These are phyloP conservation scores for Vairimorpha necatrix DNA, from an alignment of 371 early-diverging fungal species.

Conservation along the genomic window DNA sequence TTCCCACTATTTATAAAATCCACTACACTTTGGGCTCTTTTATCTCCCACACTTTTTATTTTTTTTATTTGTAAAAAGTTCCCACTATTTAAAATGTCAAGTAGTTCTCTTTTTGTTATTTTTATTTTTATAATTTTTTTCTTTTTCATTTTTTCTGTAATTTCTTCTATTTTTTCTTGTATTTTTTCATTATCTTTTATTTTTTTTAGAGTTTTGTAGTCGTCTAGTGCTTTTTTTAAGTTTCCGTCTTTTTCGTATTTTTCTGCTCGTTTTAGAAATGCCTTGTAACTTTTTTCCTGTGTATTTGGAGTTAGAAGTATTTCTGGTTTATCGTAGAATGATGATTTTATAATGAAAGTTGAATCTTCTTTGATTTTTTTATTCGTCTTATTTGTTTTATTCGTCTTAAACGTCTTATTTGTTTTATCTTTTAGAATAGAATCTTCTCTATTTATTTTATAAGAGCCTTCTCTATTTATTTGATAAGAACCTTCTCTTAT, in stretches of 20 bases:
- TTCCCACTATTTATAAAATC: conserved; percentile 61
- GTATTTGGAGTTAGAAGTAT: conserved; percentile 38
- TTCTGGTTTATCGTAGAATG: conserved; percentile 15
- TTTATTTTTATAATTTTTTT: conserved; percentile 21
- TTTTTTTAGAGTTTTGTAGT: conserved; percentile 51
- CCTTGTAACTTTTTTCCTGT: conserved; percentile 48
- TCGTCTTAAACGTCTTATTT: neutral
- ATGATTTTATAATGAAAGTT: conserved; percentile 20
- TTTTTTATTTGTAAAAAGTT: conserved; percentile 67
- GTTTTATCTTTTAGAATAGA: neutral
- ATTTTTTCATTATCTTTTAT: conserved; percentile 24
- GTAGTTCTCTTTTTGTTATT: conserved; percentile 33
- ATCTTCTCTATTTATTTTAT: conserved; percentile 7
- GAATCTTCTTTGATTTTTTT: conserved; percentile 18
- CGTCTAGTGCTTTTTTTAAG: conserved; percentile 39
- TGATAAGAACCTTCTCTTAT: neutral
- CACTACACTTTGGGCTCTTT: conserved; percentile 68
- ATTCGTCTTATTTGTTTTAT: neutral
- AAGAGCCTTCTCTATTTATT: conserved; percentile 4
- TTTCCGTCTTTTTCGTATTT: conserved; percentile 33
- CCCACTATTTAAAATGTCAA: conserved; percentile 67
- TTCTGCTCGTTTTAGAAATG: conserved; percentile 44
- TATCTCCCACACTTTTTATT: conserved; percentile 68
- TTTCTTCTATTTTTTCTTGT: conserved; percentile 31
- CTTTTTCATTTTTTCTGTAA: conserved; percentile 2